Base-by-base conservation (phyloP, 2,329 filamentous ascomycete species). In the Microsporum ferrugineum region DNA sequence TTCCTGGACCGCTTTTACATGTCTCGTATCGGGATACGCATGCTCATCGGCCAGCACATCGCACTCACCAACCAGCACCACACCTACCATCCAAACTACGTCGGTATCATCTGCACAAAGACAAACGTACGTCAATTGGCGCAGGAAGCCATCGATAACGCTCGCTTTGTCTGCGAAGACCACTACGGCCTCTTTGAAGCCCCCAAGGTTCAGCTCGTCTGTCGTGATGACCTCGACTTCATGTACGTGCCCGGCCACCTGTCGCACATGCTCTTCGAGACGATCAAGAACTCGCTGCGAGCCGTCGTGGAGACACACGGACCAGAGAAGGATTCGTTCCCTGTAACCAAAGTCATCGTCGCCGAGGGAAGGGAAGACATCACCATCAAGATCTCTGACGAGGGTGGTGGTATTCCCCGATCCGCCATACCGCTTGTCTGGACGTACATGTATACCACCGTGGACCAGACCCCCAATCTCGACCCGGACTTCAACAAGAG, bases 391-490 rank as follows among this genome's bases (percentile, higher is more conserved):
- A 88, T 99, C 68, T 89, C 88, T 3, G 94, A 99, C 73, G 94
- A 99, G 76, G 94, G 94, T 62, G 94, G 94, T 65, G 94, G 94
- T 64, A 97, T 99, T 59, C 91, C 94, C 0, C 81, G 94, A 69
- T 95, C 88, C 68, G 84, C 90, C 59, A 97, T 99, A 65, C 94
- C 94, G 3, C 82, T 99, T 12, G 94, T 97, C n/a, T 99, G 94
- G 94, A 99, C 94, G 10, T 99, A 99, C 75, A 99, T 97, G 94
- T 99, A 99, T 75, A 99, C 94, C 39, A 99, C 94, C 1, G 94
- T 99, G 65, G 94, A 97, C 74, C 86, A 91, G 68, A 97, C 94
- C 27, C 94, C 94, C 12, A 95, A 86, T 71, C 79, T 99, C 64
- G 94, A 99, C 71, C 94, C 94, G 0, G 92, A 97, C 73, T 99